Evolutionary conservation across 1,284 basidiomycete genomes (phyloP).

Genomic region (Irpex lacteus): DNA sequence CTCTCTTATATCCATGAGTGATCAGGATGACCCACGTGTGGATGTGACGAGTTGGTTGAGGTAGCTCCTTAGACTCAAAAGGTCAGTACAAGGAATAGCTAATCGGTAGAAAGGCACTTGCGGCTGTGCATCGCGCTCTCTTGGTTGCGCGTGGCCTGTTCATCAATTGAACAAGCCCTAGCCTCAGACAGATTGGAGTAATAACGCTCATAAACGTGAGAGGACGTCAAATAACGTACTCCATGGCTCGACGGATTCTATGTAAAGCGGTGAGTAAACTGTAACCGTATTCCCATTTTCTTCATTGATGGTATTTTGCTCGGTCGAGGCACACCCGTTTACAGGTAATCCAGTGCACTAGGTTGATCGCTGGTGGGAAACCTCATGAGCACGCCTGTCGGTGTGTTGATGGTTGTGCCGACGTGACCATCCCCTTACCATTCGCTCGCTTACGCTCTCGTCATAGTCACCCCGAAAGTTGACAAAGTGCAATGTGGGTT

Average conservation of each 20-base stretch:
- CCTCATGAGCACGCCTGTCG: background rate
- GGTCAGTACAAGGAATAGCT: background rate
- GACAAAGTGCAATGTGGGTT: background rate
- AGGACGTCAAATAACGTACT: background rate
- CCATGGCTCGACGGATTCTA: background rate
- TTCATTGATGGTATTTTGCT: background rate
- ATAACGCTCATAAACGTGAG: background rate
- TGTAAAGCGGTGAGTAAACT: background rate
- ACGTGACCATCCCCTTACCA: background rate
- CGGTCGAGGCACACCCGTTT: background rate
- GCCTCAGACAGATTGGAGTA: background rate
- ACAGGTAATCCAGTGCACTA: background rate
- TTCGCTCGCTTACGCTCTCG: background rate
- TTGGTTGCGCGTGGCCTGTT: background rate
- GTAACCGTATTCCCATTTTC: background rate
- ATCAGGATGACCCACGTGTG: background rate
- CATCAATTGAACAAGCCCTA: background rate
- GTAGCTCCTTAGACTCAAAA: background rate
- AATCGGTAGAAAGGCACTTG: background rate
- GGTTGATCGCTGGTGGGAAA: conserved; percentile 3
- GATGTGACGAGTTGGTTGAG: background rate
- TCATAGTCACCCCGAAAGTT: background rate
- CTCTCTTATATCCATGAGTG: background rate
- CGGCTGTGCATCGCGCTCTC: background rate
- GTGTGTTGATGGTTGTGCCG: background rate